Evolutionary conservation across 164 flowering plant species (phyloP).

Genomic region (Houttuynia cordata): DNA sequence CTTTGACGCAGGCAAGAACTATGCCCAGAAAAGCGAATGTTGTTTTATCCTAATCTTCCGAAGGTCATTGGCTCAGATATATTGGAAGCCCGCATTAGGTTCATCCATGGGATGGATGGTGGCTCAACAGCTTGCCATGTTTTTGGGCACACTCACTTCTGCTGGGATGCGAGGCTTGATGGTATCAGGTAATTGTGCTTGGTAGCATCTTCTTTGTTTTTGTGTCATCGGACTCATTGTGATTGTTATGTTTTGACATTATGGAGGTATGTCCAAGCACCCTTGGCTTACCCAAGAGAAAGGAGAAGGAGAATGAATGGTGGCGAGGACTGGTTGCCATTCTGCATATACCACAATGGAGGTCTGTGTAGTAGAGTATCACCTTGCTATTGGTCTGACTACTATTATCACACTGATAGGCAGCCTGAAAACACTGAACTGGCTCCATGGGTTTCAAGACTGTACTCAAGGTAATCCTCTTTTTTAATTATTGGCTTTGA

Average conservation of each 20-base stretch:
- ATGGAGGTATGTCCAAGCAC: constrained; percentile 77
- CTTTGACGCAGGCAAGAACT: constrained; percentile 51
- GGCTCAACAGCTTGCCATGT: constrained; percentile 47
- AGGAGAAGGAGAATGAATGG: constrained; percentile 48
- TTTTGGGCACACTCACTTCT: constrained; percentile 86
- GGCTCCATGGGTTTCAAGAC: constrained; percentile 4
- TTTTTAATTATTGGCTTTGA: not conserved
- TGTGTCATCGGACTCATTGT: not conserved
- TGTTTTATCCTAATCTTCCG: constrained; percentile 78
- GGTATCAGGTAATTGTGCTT: constrained; percentile 72
- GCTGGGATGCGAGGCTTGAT: constrained; percentile 70
- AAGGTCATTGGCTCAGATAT: constrained; percentile 70
- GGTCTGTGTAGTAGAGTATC: constrained; percentile 23
- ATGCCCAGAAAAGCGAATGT: constrained; percentile 89
- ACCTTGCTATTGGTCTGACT: constrained; percentile 1
- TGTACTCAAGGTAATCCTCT: constrained; percentile 8
- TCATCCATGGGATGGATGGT: constrained; percentile 44
- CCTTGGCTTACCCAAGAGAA: constrained; percentile 81
- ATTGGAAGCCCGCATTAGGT: constrained; percentile 60
- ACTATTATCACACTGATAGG: not conserved
- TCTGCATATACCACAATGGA: constrained; percentile 46
- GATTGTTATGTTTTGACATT: not conserved
- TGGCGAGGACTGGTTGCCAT: constrained; percentile 65
- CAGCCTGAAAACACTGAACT: constrained; percentile 20
- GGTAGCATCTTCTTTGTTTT: not conserved